phyloP scores from a whole-genome alignment of 2,329 filamentous ascomycete genomes.

The Nigrospora sphaerica region DNA sequence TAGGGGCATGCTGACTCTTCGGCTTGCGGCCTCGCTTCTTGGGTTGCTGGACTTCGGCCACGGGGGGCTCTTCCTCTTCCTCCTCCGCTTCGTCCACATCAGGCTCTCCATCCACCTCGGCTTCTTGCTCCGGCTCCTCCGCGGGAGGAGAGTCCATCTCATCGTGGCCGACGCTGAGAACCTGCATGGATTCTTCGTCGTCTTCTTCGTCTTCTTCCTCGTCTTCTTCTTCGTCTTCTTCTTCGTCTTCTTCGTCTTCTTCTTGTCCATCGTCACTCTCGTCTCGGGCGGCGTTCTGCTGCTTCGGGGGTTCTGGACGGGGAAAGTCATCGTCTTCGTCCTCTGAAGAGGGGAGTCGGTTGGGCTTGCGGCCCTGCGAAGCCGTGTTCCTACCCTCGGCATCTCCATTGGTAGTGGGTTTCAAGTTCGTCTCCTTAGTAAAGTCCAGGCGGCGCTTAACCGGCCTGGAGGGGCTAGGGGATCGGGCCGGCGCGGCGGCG shows the following conservation, averaged over 20 bases:
- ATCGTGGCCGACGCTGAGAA: constrained; percentile 7
- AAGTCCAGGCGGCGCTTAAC: constrained; percentile 53
- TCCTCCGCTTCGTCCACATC: constrained; percentile 7
- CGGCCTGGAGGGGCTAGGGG: constrained; percentile 15
- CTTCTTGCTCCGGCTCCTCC: constrained; percentile 9
- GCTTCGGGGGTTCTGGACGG: constrained; percentile 14
- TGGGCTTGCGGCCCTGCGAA: constrained; percentile 12
- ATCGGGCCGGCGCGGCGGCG: constrained; percentile 12
- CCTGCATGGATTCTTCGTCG: constrained; percentile 4
- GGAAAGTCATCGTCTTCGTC: constrained; percentile 20
- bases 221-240: constrained; percentile 17
- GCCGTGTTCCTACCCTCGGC: constrained; percentile 17
- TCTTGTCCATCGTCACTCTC: constrained; percentile 12
- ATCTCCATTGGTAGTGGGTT: constrained; percentile 11
- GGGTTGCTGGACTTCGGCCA: constrained; percentile 7
- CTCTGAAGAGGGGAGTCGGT: constrained; percentile 13
- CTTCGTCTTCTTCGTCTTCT: constrained; percentile 8
- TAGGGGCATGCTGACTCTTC: constrained; percentile 6
- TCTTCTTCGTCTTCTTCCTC: constrained; percentile 3
- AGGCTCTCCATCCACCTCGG: constrained; percentile 10
- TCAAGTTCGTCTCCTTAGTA: constrained; percentile 14
- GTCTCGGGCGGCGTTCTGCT: constrained; percentile 1
- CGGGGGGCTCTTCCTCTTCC: constrained; percentile 5
- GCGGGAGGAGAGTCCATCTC: constrained; percentile 7
- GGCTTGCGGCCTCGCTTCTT: constrained; percentile 18